These are phyloP conservation scores for Pseudocercospora vitis DNA, from an alignment of 2,329 filamentous ascomycete genomes.

Conservation along the genomic window DNA sequence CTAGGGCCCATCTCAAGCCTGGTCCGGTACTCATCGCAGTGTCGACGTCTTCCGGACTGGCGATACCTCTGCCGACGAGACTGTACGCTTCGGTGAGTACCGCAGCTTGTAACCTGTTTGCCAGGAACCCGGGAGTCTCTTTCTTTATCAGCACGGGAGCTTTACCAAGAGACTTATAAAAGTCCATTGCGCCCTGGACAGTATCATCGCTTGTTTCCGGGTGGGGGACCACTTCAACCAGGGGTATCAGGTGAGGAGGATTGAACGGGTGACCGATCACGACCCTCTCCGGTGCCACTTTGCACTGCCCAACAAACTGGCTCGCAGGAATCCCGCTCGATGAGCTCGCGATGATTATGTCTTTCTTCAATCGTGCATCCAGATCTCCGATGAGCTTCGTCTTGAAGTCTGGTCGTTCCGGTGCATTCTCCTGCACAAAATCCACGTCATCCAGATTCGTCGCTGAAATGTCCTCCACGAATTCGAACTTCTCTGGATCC, in stretches of 20 bases:
- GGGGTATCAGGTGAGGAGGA: conserved; percentile 50
- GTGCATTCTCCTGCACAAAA: conserved; percentile 40
- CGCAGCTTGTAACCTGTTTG: conserved; percentile 48
- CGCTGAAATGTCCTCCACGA: conserved; percentile 24
- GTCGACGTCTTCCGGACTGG: conserved; percentile 35
- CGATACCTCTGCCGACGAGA: conserved; percentile 38
- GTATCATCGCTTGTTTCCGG: conserved; percentile 31
- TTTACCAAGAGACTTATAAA: conserved; percentile 46
- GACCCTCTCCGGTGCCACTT: conserved; percentile 38
- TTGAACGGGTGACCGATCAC: conserved; percentile 52
- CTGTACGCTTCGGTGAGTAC: conserved; percentile 42
- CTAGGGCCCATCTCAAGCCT: conserved; percentile 25
- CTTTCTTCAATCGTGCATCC: conserved; percentile 32
- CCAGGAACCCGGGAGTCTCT: conserved; percentile 47
- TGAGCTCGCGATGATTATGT: conserved; percentile 41
- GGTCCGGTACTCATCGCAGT: conserved; percentile 24
- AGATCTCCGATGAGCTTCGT: conserved; percentile 41
- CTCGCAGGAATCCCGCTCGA: conserved; percentile 18
- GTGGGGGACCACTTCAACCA: conserved; percentile 50
- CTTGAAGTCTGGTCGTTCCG: conserved; percentile 45
- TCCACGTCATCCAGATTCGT: conserved; percentile 30
- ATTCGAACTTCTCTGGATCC: conserved; percentile 23
- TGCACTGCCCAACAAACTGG: conserved; percentile 23
- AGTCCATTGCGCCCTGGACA: conserved; percentile 37
- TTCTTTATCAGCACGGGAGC: conserved; percentile 44